Conservation (phyloP, 2,329 filamentous ascomycete genomes). For the Metarhizium robertsii region DNA sequence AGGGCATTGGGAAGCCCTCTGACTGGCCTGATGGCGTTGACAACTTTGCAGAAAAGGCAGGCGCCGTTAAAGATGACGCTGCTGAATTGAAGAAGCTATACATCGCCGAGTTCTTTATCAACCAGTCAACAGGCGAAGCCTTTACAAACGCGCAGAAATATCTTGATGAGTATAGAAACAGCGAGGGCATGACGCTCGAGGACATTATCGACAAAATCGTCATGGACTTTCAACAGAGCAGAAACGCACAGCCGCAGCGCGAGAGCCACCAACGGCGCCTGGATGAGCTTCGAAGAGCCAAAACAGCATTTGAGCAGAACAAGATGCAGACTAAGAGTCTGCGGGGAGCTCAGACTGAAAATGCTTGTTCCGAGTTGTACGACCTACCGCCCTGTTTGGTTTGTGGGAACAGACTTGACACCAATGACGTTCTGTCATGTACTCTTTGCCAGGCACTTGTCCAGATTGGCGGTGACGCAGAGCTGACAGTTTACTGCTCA, state of each 20-base stretch:
- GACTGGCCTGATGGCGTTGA: slow-evolving; percentile 24
- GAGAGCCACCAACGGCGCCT: slow-evolving; percentile 29
- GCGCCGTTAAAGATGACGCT: slow-evolving; percentile 19
- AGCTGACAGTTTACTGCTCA: slow-evolving; percentile 35
- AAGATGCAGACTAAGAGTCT: slow-evolving; percentile 28
- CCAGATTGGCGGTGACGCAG: slow-evolving; percentile 24
- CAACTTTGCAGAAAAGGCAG: slow-evolving; percentile 23
- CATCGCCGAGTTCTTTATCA: slow-evolving; percentile 31
- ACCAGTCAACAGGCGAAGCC: slow-evolving; percentile 21
- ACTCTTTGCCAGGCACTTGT: slow-evolving; percentile 34
- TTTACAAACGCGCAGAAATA: slow-evolving; percentile 28
- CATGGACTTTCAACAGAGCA: slow-evolving; percentile 20
- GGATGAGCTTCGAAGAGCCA: slow-evolving; percentile 38
- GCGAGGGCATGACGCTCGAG: slow-evolving; percentile 19
- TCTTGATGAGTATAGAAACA: slow-evolving; percentile 25
- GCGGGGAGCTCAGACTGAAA: slow-evolving; percentile 17
- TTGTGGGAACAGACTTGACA: slow-evolving; percentile 25
- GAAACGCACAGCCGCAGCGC: slow-evolving; percentile 24
- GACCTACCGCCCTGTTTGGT: slow-evolving; percentile 29
- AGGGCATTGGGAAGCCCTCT: slow-evolving; percentile 24
- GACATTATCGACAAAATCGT: slow-evolving; percentile 25
- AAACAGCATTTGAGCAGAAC: slow-evolving; percentile 38
- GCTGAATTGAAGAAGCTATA: slow-evolving; percentile 29
- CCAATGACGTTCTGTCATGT: slow-evolving; percentile 31
- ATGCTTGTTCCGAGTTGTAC: slow-evolving; percentile 23